Percentiles rank a stretch among this genome's conserved stretches.
These are phyloP conservation scores for Gonapodya prolifera DNA, from an alignment of 192 early-diverging fungal species.

Conservation along the genomic window DNA sequence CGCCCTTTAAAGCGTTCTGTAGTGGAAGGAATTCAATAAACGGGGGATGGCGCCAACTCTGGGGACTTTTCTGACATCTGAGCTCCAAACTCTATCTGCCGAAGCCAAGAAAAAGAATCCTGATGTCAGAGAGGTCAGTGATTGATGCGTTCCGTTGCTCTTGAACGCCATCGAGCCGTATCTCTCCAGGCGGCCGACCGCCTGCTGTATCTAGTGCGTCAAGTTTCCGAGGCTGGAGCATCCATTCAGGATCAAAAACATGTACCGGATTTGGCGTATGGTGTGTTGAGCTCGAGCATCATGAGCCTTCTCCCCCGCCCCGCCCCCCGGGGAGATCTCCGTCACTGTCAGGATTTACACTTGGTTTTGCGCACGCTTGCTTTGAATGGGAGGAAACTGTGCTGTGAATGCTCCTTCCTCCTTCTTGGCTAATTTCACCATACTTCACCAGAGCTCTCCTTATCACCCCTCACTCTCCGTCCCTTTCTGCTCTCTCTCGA, in stretches of 20 bases:
- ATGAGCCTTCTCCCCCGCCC: not conserved
- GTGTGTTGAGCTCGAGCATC: constrained; percentile 14
- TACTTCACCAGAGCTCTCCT: constrained; percentile 41
- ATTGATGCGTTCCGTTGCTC: not conserved
- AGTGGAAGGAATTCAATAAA: too few species aligned
- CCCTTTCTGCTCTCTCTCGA: constrained; percentile 82
- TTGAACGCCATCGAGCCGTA: not conserved
- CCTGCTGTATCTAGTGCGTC: not conserved
- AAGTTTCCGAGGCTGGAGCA: not conserved
- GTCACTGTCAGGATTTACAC: constrained; percentile 15
- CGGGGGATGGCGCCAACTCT: not conserved
- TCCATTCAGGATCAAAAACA: constrained; percentile 17
- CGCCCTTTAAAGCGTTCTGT: too few species aligned
- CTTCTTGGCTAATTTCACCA: not conserved
- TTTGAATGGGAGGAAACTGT: constrained; percentile 9
- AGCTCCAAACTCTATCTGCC: constrained; percentile 69
- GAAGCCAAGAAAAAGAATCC: constrained; percentile 83
- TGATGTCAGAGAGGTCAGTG: constrained; percentile 85
- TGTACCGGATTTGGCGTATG: constrained; percentile 34
- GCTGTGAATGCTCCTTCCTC: not conserved
- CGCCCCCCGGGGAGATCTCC: not conserved
- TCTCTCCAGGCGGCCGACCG: not conserved
- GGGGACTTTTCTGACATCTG: constrained; percentile 50
- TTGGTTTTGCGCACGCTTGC: constrained; percentile 26
- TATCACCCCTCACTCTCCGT: constrained; percentile 61